phyloP scores from a whole-genome alignment of 2,329 filamentous ascomycete genomes.

The Fonsecaea multimorphosa region DNA sequence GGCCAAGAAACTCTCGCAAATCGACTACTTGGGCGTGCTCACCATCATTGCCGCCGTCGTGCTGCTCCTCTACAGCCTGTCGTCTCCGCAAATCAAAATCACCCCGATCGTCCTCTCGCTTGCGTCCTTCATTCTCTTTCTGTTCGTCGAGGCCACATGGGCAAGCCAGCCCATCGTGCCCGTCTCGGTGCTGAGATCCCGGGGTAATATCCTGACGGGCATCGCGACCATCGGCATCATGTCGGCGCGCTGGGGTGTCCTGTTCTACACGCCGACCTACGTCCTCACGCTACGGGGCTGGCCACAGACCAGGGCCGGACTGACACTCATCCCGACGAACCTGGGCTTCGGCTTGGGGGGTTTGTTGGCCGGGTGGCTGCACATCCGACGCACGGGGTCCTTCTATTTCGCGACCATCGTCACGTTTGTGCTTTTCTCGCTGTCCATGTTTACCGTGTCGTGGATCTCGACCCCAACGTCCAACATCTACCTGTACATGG shows the following conservation, averaged over 20 bases:
- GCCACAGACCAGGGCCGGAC: conserved; percentile 71
- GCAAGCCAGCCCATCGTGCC: conserved; percentile 77
- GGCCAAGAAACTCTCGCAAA: conserved; percentile 63
- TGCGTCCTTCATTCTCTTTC: conserved; percentile 62
- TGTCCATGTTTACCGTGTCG: conserved; percentile 65
- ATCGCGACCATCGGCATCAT: conserved; percentile 77
- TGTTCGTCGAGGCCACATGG: conserved; percentile 67
- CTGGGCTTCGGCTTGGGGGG: conserved; percentile 77
- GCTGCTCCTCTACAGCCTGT: conserved; percentile 73
- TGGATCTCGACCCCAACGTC: conserved; percentile 61
- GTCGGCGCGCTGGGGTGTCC: conserved; percentile 77
- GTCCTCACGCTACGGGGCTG: conserved; percentile 76
- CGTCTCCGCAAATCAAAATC: conserved; percentile 66
- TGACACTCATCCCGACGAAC: conserved; percentile 82
- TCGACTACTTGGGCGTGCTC: conserved; percentile 77
- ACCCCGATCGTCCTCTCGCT: conserved; percentile 67
- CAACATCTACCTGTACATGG: conserved; percentile 61
- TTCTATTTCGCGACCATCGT: conserved; percentile 72
- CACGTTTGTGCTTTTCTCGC: conserved; percentile 66
- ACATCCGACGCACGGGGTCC: conserved; percentile 73
- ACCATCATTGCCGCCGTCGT: conserved; percentile 71
- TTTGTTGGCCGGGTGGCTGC: conserved; percentile 73
- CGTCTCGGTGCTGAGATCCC: conserved; percentile 70
- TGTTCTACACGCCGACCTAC: conserved; percentile 83
- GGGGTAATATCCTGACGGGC: conserved; percentile 74